A percentile compares a stretch with the other conserved stretches of the same genome.
Conservation (phyloP, 345 rosid species). For the Brassica juncea region DNA sequence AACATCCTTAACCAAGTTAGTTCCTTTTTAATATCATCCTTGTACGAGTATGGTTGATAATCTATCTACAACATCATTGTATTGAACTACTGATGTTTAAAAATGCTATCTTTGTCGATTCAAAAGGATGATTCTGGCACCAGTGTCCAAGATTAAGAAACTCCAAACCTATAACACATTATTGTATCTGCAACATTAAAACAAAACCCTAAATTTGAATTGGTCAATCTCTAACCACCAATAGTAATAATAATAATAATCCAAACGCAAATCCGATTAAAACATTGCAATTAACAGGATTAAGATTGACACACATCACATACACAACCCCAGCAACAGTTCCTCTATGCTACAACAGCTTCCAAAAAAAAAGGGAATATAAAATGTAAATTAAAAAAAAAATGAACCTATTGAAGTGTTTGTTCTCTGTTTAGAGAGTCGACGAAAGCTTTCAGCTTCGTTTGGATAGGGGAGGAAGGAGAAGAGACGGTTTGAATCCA, state of each 20-base stretch:
- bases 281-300: conserved; percentile 21
- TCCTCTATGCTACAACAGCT: conserved; percentile 24
- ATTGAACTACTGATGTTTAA: too few relatives aligned
- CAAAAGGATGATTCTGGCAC: too few relatives aligned
- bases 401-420: conserved; percentile 11
- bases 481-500: not conserved
- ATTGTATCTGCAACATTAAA: conserved; percentile 43
- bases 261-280: conserved; percentile 13
- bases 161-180: conserved; percentile 33
- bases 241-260: not conserved
- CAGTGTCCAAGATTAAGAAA: not conserved
- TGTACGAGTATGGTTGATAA: not conserved
- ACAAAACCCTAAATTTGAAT: conserved; percentile 50
- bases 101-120: too few relatives aligned
- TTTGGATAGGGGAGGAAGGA: not conserved
- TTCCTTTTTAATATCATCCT: not conserved
- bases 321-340: conserved; percentile 35
- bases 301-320: conserved; percentile 29
- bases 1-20: not conserved
- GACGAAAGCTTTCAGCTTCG: conserved; percentile 6
- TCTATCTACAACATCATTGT: not conserved
- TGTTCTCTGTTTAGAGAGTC: conserved; percentile 11
- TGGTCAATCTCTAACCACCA: conserved; percentile 4
- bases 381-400: not conserved
- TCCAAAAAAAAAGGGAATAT: not conserved